Base-by-base conservation (phyloP, 495 filamentous ascomycete genomes). In the Lepidopterella palustris region DNA sequence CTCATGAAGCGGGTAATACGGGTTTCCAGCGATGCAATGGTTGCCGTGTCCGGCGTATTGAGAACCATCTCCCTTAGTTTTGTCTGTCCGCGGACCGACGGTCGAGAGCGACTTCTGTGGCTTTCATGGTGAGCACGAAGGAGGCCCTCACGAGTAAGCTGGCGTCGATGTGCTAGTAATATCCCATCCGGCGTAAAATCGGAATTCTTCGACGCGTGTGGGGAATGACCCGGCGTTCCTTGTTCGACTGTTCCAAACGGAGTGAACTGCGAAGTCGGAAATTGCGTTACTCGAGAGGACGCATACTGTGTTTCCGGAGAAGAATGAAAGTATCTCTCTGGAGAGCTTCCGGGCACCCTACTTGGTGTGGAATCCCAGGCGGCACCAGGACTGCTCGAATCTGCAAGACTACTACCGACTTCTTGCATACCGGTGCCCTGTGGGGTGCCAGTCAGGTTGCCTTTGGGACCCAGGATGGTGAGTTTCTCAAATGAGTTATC, bases 351-450 rank as follows among this genome's bases (percentile, higher is more conserved):
- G 13, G 10, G 35, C 13, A 18, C 35, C 18, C 9, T 42, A 13
- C 35, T 42, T 18, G 63, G 55, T 27, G 47, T 55, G 13, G 64
- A 67, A 24, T 45, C 55, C 13, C 45, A 57, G 5, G 20, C 23
- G n/a, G 51, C 63, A 26, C 66, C 66, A 15, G 66, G 72, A 40
- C 70, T 73, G 59, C 70, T 73, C 9, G 55, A 63, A 55, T 71
- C 66, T 18, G 72, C 73, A 1, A 70, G 50, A 61, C 70, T 74
- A 32, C 73, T 74, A 5, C 72, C 72, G n/a, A 63, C 66, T 53
- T 76, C 67, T 9, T 65, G 58, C 48, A 68, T 66, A 9, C 67
- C 68, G 45, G 61, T 72, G 28, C 70, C 70, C 10, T 61, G 60
- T 21, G 70, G 68, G 2, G 71, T 71, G 1, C 69, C 71, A 32